Percentiles rank a stretch among this genome's conserved stretches.
phyloP scores from a whole-genome alignment of 2,329 filamentous ascomycete species.

The Colletotrichum caudatum region DNA sequence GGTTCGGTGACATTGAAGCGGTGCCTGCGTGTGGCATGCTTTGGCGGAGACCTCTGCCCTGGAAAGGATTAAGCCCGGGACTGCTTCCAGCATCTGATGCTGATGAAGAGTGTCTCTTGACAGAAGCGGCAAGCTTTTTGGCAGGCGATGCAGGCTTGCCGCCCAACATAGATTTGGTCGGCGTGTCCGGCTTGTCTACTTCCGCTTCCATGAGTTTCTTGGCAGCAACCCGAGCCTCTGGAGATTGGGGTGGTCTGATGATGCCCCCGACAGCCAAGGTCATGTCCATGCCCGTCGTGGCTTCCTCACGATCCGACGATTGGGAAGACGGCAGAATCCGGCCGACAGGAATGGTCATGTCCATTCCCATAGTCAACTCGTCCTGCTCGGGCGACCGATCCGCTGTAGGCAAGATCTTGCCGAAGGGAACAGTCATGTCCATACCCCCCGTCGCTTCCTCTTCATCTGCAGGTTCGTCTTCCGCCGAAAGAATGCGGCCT shows the following conservation, averaged over 20 bases:
- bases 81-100: constrained; percentile 57
- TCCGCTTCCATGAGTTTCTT: constrained; percentile 72
- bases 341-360: constrained; percentile 71
- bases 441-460: constrained; percentile 66
- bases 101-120: constrained; percentile 45
- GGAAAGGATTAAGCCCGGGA: constrained; percentile 66
- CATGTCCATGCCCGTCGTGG: constrained; percentile 75
- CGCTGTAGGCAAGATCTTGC: constrained; percentile 54
- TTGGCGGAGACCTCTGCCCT: constrained; percentile 61
- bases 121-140: constrained; percentile 48
- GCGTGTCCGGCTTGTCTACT: constrained; percentile 61
- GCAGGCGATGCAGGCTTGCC: constrained; percentile 53
- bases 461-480: constrained; percentile 58
- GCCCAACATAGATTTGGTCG: constrained; percentile 55
- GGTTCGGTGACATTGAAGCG: constrained; percentile 48
- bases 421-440: constrained; percentile 67
- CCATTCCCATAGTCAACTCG: constrained; percentile 61
- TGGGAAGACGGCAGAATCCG: constrained; percentile 59
- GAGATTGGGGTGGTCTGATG: constrained; percentile 55
- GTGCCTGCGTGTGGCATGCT: constrained; percentile 60
- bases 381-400: constrained; percentile 41
- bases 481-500: constrained; percentile 59
- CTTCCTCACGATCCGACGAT: constrained; percentile 49
- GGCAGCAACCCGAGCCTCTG: constrained; percentile 59
- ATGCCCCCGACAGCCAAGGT: constrained; percentile 74